Percentiles rank a stretch among this genome's conserved stretches.
phyloP scores from a whole-genome alignment of 371 early-diverging fungal species.

The Rhizomucor pusillus region DNA sequence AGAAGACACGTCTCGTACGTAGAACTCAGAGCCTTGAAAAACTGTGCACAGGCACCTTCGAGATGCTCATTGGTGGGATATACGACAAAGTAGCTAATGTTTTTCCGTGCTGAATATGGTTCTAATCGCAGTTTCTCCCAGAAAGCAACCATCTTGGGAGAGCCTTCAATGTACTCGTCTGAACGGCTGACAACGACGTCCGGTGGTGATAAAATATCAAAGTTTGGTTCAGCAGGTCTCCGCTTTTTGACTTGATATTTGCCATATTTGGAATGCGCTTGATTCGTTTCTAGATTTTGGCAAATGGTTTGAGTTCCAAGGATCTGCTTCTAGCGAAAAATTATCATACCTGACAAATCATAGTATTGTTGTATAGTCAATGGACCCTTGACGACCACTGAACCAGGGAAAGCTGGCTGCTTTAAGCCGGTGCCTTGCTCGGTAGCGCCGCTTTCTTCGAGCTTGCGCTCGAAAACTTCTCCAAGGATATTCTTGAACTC shows the following conservation, averaged over 20 bases:
- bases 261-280: constrained; percentile 60
- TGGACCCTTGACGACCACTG: constrained; percentile 45
- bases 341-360: constrained; percentile 37
- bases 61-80: constrained; percentile 51
- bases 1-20: constrained; percentile 54
- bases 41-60: constrained; percentile 36
- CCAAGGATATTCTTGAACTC: constrained; percentile 43
- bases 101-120: constrained; percentile 56
- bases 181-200: constrained; percentile 56
- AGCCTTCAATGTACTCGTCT: constrained; percentile 60
- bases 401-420: constrained; percentile 26
- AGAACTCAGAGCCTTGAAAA: constrained; percentile 53
- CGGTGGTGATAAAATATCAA: constrained; percentile 47
- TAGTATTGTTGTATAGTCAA: constrained; percentile 51
- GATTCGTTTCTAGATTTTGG: constrained; percentile 41
- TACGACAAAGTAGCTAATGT: constrained; percentile 53
- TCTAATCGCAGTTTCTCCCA: constrained; percentile 65
- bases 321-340: background rate
- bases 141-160: constrained; percentile 51
- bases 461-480: constrained; percentile 38
- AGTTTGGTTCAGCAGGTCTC: constrained; percentile 54
- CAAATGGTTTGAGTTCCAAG: background rate
- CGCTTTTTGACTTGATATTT: constrained; percentile 65
- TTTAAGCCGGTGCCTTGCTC: constrained; percentile 17
- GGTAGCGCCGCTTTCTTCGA: constrained; percentile 18